Evolutionary conservation across 1,284 basidiomycete genomes (phyloP).

Genomic region (Trichosporon ovoides): DNA sequence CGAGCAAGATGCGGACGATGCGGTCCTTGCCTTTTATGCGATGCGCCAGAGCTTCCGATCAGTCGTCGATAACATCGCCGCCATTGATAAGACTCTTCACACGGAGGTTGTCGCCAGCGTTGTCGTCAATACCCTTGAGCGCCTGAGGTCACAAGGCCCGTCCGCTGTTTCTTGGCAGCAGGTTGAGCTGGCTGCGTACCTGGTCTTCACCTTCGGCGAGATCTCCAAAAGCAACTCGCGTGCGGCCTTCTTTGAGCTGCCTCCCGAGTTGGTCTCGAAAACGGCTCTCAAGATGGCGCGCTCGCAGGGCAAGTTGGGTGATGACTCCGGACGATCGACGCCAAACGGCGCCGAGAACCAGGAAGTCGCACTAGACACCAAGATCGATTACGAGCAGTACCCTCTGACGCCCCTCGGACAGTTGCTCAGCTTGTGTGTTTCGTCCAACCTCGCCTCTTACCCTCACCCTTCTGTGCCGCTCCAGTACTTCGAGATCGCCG

Average conservation of each 20-base stretch:
- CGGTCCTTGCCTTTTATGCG: slow-evolving; percentile 73
- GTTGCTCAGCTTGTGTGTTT: slow-evolving; percentile 75
- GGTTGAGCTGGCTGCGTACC: slow-evolving; percentile 83
- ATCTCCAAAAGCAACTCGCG: slow-evolving; percentile 56
- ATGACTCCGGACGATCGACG: slow-evolving; percentile 36
- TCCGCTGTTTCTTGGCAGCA: slow-evolving; percentile 76
- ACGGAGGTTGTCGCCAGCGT: slow-evolving; percentile 48
- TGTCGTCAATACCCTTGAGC: slow-evolving; percentile 41
- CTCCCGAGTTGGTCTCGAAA: slow-evolving; percentile 43
- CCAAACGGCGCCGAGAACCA: slow-evolving; percentile 22
- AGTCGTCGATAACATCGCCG: slow-evolving; percentile 91
- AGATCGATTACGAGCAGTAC: slow-evolving; percentile 74
- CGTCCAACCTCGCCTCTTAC: slow-evolving; percentile 75
- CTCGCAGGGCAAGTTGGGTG: slow-evolving; percentile 24
- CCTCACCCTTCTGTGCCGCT: slow-evolving; percentile 83
- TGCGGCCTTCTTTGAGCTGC: slow-evolving; percentile 48
- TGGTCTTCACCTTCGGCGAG: slow-evolving; percentile 92
- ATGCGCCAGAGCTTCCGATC: slow-evolving; percentile 60
- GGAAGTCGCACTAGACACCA: slow-evolving; percentile 32
- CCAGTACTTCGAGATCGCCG: slow-evolving; percentile 88
- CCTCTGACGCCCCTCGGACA: slow-evolving; percentile 88
- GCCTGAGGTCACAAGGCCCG: slow-evolving; percentile 34
- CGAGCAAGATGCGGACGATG: slow-evolving; percentile 80
- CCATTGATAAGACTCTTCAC: slow-evolving; percentile 56
- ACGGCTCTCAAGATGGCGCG: slow-evolving; percentile 28